Base-by-base conservation (phyloP, 352 stramenopile species). In the Phytophthora pseudosyringae region DNA sequence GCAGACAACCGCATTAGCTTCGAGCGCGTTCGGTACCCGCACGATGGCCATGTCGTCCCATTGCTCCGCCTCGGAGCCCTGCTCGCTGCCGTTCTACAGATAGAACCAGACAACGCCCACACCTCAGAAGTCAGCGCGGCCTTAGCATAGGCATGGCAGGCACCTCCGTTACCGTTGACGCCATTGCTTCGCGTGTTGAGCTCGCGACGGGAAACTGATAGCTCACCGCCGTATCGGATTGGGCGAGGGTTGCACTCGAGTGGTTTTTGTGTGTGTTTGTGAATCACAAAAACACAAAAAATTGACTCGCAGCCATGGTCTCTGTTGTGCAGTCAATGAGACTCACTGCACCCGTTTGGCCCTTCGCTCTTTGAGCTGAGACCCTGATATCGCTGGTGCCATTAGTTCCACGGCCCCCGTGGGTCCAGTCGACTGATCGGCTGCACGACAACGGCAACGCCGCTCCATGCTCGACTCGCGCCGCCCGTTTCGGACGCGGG, bases 41-140 rank as follows among this genome's bases (percentile, higher is more conserved):
- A 93, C 82, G 51, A 93, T 91, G 47, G 84, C 84, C 80, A 93
- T 88, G 67, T 93, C 84, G 58, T 93, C 84, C 84, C 84, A 93
- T 80, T 83, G 78, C 50, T 91, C 81, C 21, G 21, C 21, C 25
- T 87, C 81, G n/a, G 54, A 70, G 11, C 67, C 63, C 5, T 77
- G 62, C 6, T 85, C 75, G 32, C 79, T 90, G 59, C 56, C 70
- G 47, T 64, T 87, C 81, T 89, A 36, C 49, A 53, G 13, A 46
- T 6, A 41, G 8, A 5, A 46, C 9, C 16, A 59, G 3, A 58
- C 9, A 44, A 47, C 28, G 10, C 13, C 8, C 51, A 33, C 29
- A 39, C n/a, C 11, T 47, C 21, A 73, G 15, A 32, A 56, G 40
- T 18, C 11, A 54, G 51, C 52, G 28, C 6, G 21, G 21, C 21